These are phyloP conservation scores for Clathrospora elynae DNA, from an alignment of 2,329 filamentous ascomycete genomes.

Conservation along the genomic window DNA sequence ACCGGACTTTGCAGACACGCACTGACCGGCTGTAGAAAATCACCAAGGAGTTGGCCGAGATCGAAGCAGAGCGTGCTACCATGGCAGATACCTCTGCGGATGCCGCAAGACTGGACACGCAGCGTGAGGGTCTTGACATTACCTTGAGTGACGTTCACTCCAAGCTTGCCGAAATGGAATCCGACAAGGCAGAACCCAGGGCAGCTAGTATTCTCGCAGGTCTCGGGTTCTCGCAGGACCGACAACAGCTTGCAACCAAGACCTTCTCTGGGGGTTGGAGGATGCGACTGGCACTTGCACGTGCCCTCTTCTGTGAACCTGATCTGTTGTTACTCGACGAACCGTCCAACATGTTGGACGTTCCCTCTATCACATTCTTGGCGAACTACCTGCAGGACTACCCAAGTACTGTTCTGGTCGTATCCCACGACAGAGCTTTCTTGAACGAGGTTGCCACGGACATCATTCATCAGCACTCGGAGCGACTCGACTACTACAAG, in stretches of 20 bases:
- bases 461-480: slow-evolving; percentile 97
- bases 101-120: slow-evolving; percentile 80
- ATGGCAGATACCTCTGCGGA: slow-evolving; percentile 93
- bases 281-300: slow-evolving; percentile 92
- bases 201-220: slow-evolving; percentile 95
- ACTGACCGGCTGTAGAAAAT: slow-evolving; percentile 65
- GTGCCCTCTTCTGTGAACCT: slow-evolving; percentile 97
- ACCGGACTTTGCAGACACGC: not conserved
- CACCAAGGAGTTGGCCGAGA: slow-evolving; percentile 70
- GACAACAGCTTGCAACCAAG: slow-evolving; percentile 90
- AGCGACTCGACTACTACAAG: slow-evolving; percentile 97
- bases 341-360: slow-evolving; percentile 99
- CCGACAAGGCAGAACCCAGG: slow-evolving; percentile 94
- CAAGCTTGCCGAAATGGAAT: slow-evolving; percentile 98
- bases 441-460: slow-evolving; percentile 99
- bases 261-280: slow-evolving; percentile 99
- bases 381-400: slow-evolving; percentile 93
- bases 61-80: slow-evolving; percentile 76
- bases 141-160: slow-evolving; percentile 88
- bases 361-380: slow-evolving; percentile 98
- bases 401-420: slow-evolving; percentile 91
- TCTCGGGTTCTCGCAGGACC: slow-evolving; percentile 92
- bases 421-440: slow-evolving; percentile 98
- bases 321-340: slow-evolving; percentile 96
- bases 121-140: slow-evolving; percentile 86